Base-by-base conservation (phyloP, 225 moss, liverwort and hornwort species). In the Climacium dendroides region DNA sequence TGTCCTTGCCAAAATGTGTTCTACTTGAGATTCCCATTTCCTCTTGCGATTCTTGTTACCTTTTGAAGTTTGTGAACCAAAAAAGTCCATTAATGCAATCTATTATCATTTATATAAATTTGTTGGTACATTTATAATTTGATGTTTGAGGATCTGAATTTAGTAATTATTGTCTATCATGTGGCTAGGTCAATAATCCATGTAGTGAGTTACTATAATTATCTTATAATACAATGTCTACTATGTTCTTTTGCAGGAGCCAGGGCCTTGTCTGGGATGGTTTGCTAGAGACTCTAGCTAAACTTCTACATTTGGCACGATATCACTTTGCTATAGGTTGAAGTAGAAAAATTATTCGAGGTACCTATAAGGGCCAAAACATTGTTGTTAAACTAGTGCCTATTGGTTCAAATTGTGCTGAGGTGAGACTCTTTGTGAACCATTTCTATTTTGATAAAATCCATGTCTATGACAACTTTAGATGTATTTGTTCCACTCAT, bases 231-330 rank as follows among this genome's bases (percentile, higher is more conserved):
- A 20, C 20, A 66, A n/a, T n/a, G 11, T 66, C 6, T 5, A 66
- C 11, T 66, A 66, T n/a, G 6, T 66, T 66, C n/a, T 66, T 66
- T 66, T 66, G n/a, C 11, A 66, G 11, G 66, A 19, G 20, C 20
- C 11, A n/a, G 0, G 19, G 4, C 7, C 7, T 1, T 61, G 1
- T 12, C 7, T 22, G 55, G 1, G 4, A 55, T 55, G 55, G 7
- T 61, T 65, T 65, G 19, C 20, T 1, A 11, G 20, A 66, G n/a
- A 66, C n/a, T 20, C n/a, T 1, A 20, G 11, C 0, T n/a, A 4
- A n/a, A n/a, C 3, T n/a, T n/a, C 2, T 66, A 6, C 66, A 66
- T n/a, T 66, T 66, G 66, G 66, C 66, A n/a, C 3, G 1, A 9
- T 3, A n/a, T n/a, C 11, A 20, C 66, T 66, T n/a, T n/a, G 11